Base-by-base conservation (phyloP, 371 early-diverging fungal species). In the Ecytonucleospora hepatopenaei region DNA sequence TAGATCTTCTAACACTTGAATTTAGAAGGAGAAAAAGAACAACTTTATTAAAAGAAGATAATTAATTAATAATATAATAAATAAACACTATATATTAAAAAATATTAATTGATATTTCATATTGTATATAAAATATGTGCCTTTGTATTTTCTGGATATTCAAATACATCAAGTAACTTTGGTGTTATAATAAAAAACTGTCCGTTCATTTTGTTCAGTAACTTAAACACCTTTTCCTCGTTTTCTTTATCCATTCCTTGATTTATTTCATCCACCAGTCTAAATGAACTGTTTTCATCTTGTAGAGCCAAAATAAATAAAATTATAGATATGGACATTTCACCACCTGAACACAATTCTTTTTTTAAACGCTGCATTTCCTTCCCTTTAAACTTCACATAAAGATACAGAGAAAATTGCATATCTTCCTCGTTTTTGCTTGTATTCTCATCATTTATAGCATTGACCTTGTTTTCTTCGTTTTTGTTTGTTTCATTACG, bases 181-280 rank as follows among this genome's bases (percentile, higher is more conserved):
- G 99, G 99, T 1, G 97, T 96, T 68, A 98, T 94, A 53, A 98
- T 80, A 78, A 98, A 96, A 75, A 94, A 91, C 59, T 81, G 81
- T 23, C 21, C 24, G n/a, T 53, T 51, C 2, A 21, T 55, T 19
- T 67, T 33, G 12, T 55, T 49, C 23, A 68, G 53, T 63, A 89
- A 88, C n/a, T 85, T 80, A 77, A 96, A 96, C 16, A 97, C 87
- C 79, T 88, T 81, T 31, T 94, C 86, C 75, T 98, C 99, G 74
- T 97, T 96, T 35, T 86, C 81, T 63, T 89, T 88, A 79, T 98
- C 99, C 99, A 98, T 97, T 62, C 99, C 81, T 79, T 98, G 99
- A 79, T 98, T 98, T 68, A 97, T 95, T 80, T 98, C 99, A 81
- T 98, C 99, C 5, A 97, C 99, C 0, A 97, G 89, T 54, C 95